phyloP scores from a whole-genome alignment of 129 eudicot genomes.

The Heracleum sosnowskyi region DNA sequence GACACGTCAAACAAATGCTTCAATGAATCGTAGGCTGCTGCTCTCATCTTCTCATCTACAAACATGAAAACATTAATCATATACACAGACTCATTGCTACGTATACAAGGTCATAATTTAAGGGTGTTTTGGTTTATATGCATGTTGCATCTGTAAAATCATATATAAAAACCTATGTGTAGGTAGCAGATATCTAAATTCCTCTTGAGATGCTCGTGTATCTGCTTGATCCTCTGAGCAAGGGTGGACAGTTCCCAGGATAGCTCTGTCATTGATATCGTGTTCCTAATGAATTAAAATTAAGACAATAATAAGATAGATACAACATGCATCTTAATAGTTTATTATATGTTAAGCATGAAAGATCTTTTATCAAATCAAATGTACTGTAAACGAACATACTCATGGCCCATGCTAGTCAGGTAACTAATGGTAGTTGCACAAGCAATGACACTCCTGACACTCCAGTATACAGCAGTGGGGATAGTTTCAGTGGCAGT shows the following conservation, averaged over 20 bases:
- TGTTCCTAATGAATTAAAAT: slow-evolving; percentile 29
- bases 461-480: slow-evolving; percentile 69
- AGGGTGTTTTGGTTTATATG: too few species aligned
- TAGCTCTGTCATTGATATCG: slow-evolving; percentile 40
- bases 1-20: slow-evolving; percentile 35
- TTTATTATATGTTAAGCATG: neutral
- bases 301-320: neutral
- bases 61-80: neutral
- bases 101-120: too few species aligned
- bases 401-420: slow-evolving; percentile 70
- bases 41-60: slow-evolving; percentile 54
- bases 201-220: slow-evolving; percentile 41
- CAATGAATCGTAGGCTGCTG: slow-evolving; percentile 38
- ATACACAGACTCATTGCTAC: neutral
- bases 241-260: slow-evolving; percentile 66
- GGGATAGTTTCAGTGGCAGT: slow-evolving; percentile 53
- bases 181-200: slow-evolving; percentile 32
- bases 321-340: neutral
- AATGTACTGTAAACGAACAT: slow-evolving; percentile 17
- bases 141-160: neutral
- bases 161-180: slow-evolving; percentile 54
- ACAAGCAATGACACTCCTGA: slow-evolving; percentile 58
- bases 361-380: neutral
- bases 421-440: slow-evolving; percentile 57
- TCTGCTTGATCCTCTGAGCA: slow-evolving; percentile 58